Evolutionary conservation across 1,139 yeast species (phyloP), one percentile per base, ranked within the genome.

Genomic region (Kazachstania sp.): DNA sequence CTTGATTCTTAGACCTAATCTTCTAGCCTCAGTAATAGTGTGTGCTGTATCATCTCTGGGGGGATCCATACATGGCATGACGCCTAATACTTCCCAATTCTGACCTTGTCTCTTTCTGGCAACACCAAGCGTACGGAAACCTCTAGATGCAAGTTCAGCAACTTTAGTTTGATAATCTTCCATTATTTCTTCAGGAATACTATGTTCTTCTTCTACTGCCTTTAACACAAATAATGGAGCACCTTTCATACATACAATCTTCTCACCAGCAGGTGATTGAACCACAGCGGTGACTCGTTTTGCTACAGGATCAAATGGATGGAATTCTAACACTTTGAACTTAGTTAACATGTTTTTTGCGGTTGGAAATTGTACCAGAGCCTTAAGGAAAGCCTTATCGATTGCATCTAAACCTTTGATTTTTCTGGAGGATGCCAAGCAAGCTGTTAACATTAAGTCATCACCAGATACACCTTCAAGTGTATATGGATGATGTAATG

Each of bases 101-200:
- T 94, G 95, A 72, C 87, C 95, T 74, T 95, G 95, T 83, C 95
- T 84, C 94, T 87, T 87, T 79, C 95, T 87, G 63, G 96, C 95
- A 76, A 87, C 95, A 86, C 96, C 96, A 69, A 87, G 79, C 67
- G 96, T 87, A 76, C 96, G 81, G 94, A 87, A 87, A 82, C 96
- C 96, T 82, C 96, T 86, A 63, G 94, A 79, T 68, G 96, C 96
- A 70, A 86, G 86, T 77, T 87, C 96, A 68, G 95, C 94, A 68
- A 88, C 96, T 73, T 90, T 86, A 80, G 85, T 86, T 77, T 86
- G 94, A 76, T 87, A 87, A 78, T 85, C 83, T 74, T 86, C 95
- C 71, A 86, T 90, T 73, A 86, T 75, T 72, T 87, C 95, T 75
- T 87, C 95, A 64, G 95, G 92, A 66, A 90, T 86, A 72, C 94